Evolutionary conservation across 805 yeast species (phyloP).

Genomic region (Pichia scutulata): DNA sequence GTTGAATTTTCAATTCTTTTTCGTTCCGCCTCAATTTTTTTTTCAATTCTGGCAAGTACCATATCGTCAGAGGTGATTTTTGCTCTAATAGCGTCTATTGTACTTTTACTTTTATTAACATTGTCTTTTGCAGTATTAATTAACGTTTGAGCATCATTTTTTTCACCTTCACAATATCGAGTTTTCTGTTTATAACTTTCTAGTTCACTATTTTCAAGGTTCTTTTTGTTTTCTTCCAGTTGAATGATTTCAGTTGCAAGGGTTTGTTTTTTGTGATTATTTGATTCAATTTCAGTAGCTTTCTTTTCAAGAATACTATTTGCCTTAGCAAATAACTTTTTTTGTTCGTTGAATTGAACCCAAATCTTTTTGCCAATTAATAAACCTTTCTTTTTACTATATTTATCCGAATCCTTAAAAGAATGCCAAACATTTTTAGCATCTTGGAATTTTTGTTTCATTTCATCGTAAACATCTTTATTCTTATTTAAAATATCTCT

Average conservation of each 20-base stretch:
- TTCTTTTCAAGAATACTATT: not conserved
- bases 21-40: conserved; percentile 27
- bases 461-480: conserved; percentile 20
- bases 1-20: conserved; percentile 32
- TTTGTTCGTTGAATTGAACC: conserved; percentile 33
- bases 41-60: conserved; percentile 8
- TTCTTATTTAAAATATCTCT: conserved; percentile 33
- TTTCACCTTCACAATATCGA: not conserved
- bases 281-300: not conserved
- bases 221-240: conserved; percentile 7
- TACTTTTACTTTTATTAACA: conserved; percentile 2
- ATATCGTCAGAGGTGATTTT: conserved; percentile 7
- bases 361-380: conserved; percentile 43
- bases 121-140: conserved; percentile 14
- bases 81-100: conserved; percentile 10
- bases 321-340: conserved; percentile 18
- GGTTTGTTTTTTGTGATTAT: not conserved
- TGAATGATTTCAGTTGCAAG: conserved; percentile 10
- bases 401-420: conserved; percentile 34
- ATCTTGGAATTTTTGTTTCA: conserved; percentile 35
- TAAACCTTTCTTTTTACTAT: conserved; percentile 31
- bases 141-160: conserved; percentile 4
- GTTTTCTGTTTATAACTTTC: conserved; percentile 1
- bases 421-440: conserved; percentile 34
- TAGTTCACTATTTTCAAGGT: conserved; percentile 7